A percentile compares a stretch with the other conserved stretches of the same genome.
phyloP scores from a whole-genome alignment of 805 yeast genomes.

The Ogataea paradorogensis region DNA sequence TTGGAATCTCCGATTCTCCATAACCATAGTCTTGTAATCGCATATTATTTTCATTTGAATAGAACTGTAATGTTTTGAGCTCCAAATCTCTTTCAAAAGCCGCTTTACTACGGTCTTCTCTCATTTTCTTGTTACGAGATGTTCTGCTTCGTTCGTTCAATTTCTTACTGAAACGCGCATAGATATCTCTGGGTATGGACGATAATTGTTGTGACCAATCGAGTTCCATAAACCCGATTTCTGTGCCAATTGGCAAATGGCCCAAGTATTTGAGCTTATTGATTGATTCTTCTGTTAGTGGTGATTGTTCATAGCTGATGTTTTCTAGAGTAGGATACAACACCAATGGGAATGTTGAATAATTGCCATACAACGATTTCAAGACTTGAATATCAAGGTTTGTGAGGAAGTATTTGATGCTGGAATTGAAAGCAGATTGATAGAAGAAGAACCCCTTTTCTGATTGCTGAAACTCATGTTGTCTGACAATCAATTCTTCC shows the following conservation, averaged over 20 bases:
- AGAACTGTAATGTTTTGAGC: conserved; percentile 54
- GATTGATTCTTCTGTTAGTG: conserved; percentile 52
- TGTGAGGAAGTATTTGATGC: conserved; percentile 66
- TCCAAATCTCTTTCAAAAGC: conserved; percentile 59
- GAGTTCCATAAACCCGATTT: conserved; percentile 78
- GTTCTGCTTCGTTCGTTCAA: conserved; percentile 54
- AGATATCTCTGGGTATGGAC: conserved; percentile 41
- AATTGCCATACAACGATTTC: conserved; percentile 57
- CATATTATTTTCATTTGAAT: conserved; percentile 51
- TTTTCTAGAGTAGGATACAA: conserved; percentile 65
- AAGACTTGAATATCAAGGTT: conserved; percentile 78
- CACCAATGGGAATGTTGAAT: conserved; percentile 64
- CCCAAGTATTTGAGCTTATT: conserved; percentile 69
- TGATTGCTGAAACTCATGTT: conserved; percentile 12
- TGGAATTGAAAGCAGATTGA: conserved; percentile 63
- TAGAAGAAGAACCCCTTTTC: conserved; percentile 66
- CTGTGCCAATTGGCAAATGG: conserved; percentile 83
- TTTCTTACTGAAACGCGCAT: conserved; percentile 49
- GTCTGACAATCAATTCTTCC: conserved; percentile 21
- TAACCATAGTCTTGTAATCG: conserved; percentile 37
- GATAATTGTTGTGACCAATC: conserved; percentile 55
- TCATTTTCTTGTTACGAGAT: conserved; percentile 44
- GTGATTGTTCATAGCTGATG: conserved; percentile 55
- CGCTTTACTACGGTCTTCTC: conserved; percentile 60
- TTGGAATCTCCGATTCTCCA: conserved; percentile 33